phyloP scores from a whole-genome alignment of 2,329 filamentous ascomycete genomes.

The Penicillium polonicum region DNA sequence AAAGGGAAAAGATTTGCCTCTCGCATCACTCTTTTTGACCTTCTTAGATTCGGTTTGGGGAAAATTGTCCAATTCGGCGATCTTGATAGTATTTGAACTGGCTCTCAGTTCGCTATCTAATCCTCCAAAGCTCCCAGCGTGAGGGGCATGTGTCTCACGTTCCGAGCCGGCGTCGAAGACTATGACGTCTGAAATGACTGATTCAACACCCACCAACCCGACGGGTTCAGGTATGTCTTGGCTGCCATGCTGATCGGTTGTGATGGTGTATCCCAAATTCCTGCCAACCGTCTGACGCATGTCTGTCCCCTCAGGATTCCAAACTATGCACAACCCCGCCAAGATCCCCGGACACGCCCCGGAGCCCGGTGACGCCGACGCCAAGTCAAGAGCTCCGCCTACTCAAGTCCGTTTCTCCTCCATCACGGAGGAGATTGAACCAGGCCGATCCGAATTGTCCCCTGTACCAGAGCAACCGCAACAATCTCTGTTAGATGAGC shows the following conservation, averaged over 20 bases:
- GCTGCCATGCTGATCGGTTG: slow-evolving; percentile 9
- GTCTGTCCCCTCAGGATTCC: slow-evolving; percentile 16
- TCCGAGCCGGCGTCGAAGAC: slow-evolving; percentile 22
- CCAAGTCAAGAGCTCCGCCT: slow-evolving; percentile 33
- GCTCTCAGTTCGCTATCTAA: background rate
- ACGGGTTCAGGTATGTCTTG: slow-evolving; percentile 35
- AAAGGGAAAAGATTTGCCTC: slow-evolving; percentile 33
- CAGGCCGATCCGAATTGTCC: slow-evolving; percentile 37
- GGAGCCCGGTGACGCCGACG: slow-evolving; percentile 27
- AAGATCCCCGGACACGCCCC: slow-evolving; percentile 26
- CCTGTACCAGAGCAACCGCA: slow-evolving; percentile 15
- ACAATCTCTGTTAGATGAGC: slow-evolving; percentile 11
- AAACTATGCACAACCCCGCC: slow-evolving; percentile 21
- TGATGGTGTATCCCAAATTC: slow-evolving; percentile 1
- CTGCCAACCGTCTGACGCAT: slow-evolving; percentile 10
- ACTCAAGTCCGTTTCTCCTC: slow-evolving; percentile 68
- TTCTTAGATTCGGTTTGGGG: background rate
- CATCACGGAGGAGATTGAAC: slow-evolving; percentile 67
- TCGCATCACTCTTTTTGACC: slow-evolving; percentile 24
- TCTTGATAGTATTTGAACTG: background rate
- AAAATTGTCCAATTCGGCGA: background rate
- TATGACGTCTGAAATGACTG: slow-evolving; percentile 40
- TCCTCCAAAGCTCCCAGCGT: slow-evolving; percentile 10
- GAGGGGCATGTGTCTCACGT: slow-evolving; percentile 39
- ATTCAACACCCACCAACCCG: slow-evolving; percentile 23